phyloP scores from a whole-genome alignment of 148 eudicot species.

The Vaccinium darrowii region DNA sequence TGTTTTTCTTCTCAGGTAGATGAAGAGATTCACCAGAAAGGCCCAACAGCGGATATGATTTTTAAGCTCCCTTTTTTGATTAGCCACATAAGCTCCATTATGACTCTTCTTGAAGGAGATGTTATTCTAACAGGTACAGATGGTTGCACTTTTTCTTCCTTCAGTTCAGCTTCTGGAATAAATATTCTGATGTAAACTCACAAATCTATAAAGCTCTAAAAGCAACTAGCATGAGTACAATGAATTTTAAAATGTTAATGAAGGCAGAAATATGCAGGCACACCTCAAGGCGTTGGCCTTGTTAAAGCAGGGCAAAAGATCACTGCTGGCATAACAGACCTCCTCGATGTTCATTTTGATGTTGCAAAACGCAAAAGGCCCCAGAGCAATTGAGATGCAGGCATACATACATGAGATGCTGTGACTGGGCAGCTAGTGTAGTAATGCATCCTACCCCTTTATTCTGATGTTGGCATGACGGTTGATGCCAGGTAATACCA shows the following conservation, averaged over 20 bases:
- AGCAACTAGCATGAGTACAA: not conserved
- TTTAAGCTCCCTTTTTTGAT: slow-evolving; percentile 85
- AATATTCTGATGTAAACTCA: not conserved
- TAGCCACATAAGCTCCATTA: slow-evolving; percentile 88
- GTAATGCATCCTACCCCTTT: not conserved
- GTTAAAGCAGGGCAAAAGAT: slow-evolving; percentile 86
- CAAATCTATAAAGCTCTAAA: not conserved
- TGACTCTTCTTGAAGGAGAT: slow-evolving; percentile 97
- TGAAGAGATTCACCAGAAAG: slow-evolving; percentile 85
- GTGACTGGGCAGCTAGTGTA: not conserved
- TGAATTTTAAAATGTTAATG: not conserved
- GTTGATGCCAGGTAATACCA: not conserved
- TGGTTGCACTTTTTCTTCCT: not conserved
- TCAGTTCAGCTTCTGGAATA: not conserved
- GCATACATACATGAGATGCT: not conserved
- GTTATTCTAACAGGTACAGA: slow-evolving; percentile 83
- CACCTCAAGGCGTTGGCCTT: slow-evolving; percentile 91
- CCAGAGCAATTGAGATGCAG: slow-evolving; percentile 20
- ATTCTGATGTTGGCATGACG: not conserved
- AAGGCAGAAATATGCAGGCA: slow-evolving; percentile 49
- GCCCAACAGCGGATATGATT: slow-evolving; percentile 89
- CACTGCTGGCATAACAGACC: slow-evolving; percentile 88
- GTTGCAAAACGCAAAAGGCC: slow-evolving; percentile 53
- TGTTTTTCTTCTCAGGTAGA: slow-evolving; percentile 57
- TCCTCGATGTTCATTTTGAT: slow-evolving; percentile 66